phyloP scores from a whole-genome alignment of 2,329 filamentous ascomycete species.

The Arthrobotrys sphaeroides region DNA sequence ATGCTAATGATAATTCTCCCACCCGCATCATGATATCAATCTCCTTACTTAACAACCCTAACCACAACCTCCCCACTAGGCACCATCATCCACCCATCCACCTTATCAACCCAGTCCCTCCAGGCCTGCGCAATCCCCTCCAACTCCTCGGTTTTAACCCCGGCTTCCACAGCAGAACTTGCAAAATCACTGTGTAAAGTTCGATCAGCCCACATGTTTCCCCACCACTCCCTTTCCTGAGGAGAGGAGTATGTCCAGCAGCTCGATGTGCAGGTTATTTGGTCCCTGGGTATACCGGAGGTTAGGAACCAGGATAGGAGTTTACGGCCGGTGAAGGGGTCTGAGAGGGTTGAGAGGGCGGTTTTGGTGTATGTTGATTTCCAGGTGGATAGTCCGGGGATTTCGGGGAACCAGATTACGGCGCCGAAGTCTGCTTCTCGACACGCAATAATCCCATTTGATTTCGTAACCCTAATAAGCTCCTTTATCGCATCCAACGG shows the following conservation, averaged over 20 bases:
- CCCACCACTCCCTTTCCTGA: slow-evolving; percentile 34
- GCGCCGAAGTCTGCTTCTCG: slow-evolving; percentile 25
- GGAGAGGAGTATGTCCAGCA: slow-evolving; percentile 32
- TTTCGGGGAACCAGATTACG: slow-evolving; percentile 17
- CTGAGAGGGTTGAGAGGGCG: background rate
- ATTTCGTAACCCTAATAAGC: slow-evolving; percentile 28
- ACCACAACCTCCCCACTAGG: slow-evolving; percentile 38
- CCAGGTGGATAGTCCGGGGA: background rate
- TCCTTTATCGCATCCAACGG: slow-evolving; percentile 23
- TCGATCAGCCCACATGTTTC: slow-evolving; percentile 38
- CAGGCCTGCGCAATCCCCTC: slow-evolving; percentile 17
- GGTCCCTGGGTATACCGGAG: background rate
- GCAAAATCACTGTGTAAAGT: slow-evolving; percentile 30
- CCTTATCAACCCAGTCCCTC: slow-evolving; percentile 16
- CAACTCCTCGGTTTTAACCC: background rate
- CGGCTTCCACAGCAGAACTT: slow-evolving; percentile 5
- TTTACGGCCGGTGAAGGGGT: slow-evolving; percentile 25
- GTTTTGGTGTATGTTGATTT: slow-evolving; percentile 11
- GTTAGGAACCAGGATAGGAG: slow-evolving; percentile 37
- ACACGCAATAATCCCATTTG: slow-evolving; percentile 23
- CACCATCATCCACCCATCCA: slow-evolving; percentile 41
- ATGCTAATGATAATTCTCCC: slow-evolving; percentile 48
- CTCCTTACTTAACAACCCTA: slow-evolving; percentile 13
- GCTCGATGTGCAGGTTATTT: slow-evolving; percentile 23
- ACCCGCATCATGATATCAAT: background rate